These are phyloP conservation scores for Quercus agrifolia DNA, from an alignment of 306 rosid genomes.

Conservation along the genomic window DNA sequence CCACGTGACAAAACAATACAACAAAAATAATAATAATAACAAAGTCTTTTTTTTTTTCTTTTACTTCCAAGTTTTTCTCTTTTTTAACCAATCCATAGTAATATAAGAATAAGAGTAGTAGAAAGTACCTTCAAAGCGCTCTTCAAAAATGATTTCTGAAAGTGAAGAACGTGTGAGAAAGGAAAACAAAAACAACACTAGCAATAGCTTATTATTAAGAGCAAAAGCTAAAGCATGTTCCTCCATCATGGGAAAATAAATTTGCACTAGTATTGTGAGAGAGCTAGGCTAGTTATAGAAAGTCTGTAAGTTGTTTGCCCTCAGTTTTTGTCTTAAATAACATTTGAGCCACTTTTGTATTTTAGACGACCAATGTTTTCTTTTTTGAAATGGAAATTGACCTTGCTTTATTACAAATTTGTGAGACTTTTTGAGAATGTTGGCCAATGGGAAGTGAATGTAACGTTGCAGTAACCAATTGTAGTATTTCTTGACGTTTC, in stretches of 20 bases:
- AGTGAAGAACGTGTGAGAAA: constrained; percentile 29
- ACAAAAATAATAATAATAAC: background rate
- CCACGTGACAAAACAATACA: background rate
- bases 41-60: background rate
- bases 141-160: constrained; percentile 83
- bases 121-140: constrained; percentile 66
- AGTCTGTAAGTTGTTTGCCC: constrained; percentile 13
- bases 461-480: constrained; percentile 26
- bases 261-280: background rate
- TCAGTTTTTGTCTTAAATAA: constrained; percentile 9
- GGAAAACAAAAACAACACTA: constrained; percentile 10
- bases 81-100: constrained; percentile 13
- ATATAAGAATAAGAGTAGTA: background rate
- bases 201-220: background rate
- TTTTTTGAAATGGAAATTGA: background rate
- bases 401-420: background rate
- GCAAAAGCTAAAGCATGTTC: background rate
- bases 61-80: background rate
- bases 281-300: constrained; percentile 29
- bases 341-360: constrained; percentile 23
- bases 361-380: background rate
- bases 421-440: background rate
- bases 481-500: background rate
- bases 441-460: constrained; percentile 19
- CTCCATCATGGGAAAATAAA: constrained; percentile 34